phyloP scores from a whole-genome alignment of 495 filamentous ascomycete species.

The Talaromyces stipitatus region DNA sequence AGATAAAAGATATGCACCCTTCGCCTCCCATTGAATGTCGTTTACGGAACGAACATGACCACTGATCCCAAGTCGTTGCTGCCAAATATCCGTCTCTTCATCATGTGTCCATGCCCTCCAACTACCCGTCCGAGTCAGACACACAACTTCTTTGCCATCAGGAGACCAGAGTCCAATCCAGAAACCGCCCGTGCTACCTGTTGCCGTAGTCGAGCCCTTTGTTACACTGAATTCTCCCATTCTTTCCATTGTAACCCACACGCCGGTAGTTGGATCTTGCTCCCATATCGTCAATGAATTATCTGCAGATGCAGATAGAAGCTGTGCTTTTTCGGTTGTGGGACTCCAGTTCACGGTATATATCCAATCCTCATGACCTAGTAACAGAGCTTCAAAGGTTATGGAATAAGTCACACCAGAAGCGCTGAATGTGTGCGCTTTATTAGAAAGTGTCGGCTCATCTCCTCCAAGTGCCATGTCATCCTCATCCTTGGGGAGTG shows the following conservation, averaged over 20 bases:
- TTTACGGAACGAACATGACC: constrained; percentile 78
- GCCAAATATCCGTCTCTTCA: constrained; percentile 54
- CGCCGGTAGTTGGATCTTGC: constrained; percentile 68
- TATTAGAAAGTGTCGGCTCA: constrained; percentile 66
- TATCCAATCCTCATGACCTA: constrained; percentile 98
- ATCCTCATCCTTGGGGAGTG: constrained; percentile 29
- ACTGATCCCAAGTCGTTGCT: constrained; percentile 65
- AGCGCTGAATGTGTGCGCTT: constrained; percentile 65
- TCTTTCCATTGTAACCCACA: constrained; percentile 78
- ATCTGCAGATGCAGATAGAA: constrained; percentile 89
- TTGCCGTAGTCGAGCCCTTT: constrained; percentile 92
- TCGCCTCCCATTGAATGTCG: constrained; percentile 74
- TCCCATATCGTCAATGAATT: constrained; percentile 93
- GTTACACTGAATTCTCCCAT: constrained; percentile 89
- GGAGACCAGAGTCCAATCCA: constrained; percentile 95
- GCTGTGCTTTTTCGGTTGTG: constrained; percentile 48
- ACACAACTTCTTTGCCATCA: constrained; percentile 61
- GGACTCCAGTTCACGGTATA: constrained; percentile 76
- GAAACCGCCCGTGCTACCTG: constrained; percentile 90
- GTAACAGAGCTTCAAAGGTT: constrained; percentile 89
- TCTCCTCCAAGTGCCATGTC: constrained; percentile 54
- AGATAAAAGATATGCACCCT: constrained; percentile 78
- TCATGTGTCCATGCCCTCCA: constrained; percentile 77
- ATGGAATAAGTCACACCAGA: constrained; percentile 57
- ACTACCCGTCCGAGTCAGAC: constrained; percentile 83